Evolutionary conservation across 805 yeast genomes (phyloP).

Genomic region (Tetrapisispora fleetii): DNA sequence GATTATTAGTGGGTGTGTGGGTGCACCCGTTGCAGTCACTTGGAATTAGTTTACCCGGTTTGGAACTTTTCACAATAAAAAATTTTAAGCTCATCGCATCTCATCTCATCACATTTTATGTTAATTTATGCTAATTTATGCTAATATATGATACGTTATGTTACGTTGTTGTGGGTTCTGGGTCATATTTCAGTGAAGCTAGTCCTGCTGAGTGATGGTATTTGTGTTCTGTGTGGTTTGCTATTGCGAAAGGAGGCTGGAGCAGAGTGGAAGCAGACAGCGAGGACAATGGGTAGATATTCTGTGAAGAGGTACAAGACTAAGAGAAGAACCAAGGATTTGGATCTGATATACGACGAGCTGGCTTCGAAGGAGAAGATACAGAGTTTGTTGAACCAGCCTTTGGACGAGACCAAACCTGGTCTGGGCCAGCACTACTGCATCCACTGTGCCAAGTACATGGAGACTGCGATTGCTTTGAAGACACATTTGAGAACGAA

Average conservation of each 20-base stretch:
- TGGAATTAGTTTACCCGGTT: background rate
- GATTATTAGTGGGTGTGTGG: background rate
- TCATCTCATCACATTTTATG: conserved; percentile 4
- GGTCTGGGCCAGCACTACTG: conserved; percentile 95
- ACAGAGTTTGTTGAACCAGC: conserved; percentile 61
- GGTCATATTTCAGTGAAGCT: background rate
- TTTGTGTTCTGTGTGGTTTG: background rate
- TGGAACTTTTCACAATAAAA: background rate
- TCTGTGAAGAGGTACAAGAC: conserved; percentile 82
- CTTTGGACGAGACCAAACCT: conserved; percentile 79
- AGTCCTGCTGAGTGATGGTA: background rate
- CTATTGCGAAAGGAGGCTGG: no score
- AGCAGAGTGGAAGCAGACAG: background rate
- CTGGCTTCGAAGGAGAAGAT: conserved; percentile 56
- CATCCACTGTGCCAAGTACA: conserved; percentile 87
- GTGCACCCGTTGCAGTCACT: background rate
- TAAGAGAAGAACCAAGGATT: conserved; percentile 74
- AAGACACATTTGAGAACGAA: conserved; percentile 66
- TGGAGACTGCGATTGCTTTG: conserved; percentile 65
- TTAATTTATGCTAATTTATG: no score
- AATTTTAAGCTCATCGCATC: conserved; percentile 8
- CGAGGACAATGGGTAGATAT: conserved; percentile 66
- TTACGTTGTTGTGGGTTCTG: no score
- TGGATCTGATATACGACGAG: conserved; percentile 76
- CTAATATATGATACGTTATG: no score